These are phyloP conservation scores for Monascus ruber DNA, from an alignment of 2,329 filamentous ascomycete species.

Conservation along the genomic window DNA sequence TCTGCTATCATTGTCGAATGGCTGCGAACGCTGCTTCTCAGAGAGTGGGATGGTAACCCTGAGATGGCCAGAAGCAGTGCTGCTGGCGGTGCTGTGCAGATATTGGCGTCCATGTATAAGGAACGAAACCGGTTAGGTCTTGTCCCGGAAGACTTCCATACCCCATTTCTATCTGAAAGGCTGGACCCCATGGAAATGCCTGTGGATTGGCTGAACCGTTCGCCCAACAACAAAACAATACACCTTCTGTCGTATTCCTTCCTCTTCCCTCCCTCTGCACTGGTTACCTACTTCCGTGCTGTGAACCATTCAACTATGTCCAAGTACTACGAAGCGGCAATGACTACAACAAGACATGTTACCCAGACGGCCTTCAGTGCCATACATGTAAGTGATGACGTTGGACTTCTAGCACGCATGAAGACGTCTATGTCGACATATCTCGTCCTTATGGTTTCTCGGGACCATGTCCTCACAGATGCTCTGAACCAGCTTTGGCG, in stretches of 20 bases:
- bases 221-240: constrained; percentile 49
- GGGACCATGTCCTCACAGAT: constrained; percentile 58
- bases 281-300: constrained; percentile 76
- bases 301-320: constrained; percentile 85
- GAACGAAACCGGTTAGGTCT: constrained; percentile 57
- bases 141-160: constrained; percentile 57
- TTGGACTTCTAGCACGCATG: constrained; percentile 51
- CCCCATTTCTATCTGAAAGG: constrained; percentile 63
- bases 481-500: constrained; percentile 84
- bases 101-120: constrained; percentile 63
- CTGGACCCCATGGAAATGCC: constrained; percentile 67
- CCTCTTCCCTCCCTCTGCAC: constrained; percentile 59
- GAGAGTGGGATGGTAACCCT: constrained; percentile 68
- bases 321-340: constrained; percentile 59
- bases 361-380: constrained; percentile 33
- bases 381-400: constrained; percentile 43
- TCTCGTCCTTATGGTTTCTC: constrained; percentile 56
- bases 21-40: constrained; percentile 56
- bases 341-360: constrained; percentile 35
- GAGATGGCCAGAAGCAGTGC: constrained; percentile 58
- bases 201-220: constrained; percentile 55
- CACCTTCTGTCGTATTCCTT: constrained; percentile 75
- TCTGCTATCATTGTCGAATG: constrained; percentile 31
- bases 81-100: constrained; percentile 64
- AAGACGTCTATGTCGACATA: constrained; percentile 59